Base-by-base conservation (phyloP, 805 yeast species). In the Schizosaccharomyces lindneri region DNA sequence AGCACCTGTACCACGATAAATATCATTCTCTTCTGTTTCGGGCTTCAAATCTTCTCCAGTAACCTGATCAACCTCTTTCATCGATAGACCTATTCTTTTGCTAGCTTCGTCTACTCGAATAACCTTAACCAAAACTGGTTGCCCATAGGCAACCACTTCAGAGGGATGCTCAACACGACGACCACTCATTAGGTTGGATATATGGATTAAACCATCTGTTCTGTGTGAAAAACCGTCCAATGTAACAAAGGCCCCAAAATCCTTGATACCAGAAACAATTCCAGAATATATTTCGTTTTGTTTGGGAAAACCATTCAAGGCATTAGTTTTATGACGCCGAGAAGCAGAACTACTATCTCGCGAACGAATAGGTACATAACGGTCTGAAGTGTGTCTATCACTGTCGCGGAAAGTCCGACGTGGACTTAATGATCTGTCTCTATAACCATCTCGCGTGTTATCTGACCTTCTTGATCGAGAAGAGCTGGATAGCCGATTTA, bases 181-280 rank as follows among this genome's bases (percentile, higher is more conserved):
- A n/a, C 27, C 51, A 19, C 51, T 17, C 51, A 46, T 68, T 68
- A 4, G 79, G 39, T 55, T 63, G 66, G 74, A 89, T 74, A 55
- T 76, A 68, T 89, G 97, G 48, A 89, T 82, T 19, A 89, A 73
- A 0, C 95, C 95, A 66, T 73, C 81, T 24, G 69, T 68, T 29
- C 64, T 64, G 15, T 68, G 67, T 48, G 67, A 63, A 1, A 75
- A 67, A 0, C 76, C 79, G 5, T 70, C 65, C 1, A 89, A 69
- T 9, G 79, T 70, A 0, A 87, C 78, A 68, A 89, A 90, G 0
- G 87, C 94, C 0, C 97, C 97, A 71, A 81, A 89, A 1, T 78
- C 70, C 55, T 81, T 80, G 0, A 85, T 66, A 57, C 78, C 79
- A 59, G 74, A 75, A 2, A 90, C 83, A 31, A 65, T 70, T 0